These are phyloP conservation scores for Kockiozyma suomiensis DNA, from an alignment of 805 yeast species.

Conservation along the genomic window DNA sequence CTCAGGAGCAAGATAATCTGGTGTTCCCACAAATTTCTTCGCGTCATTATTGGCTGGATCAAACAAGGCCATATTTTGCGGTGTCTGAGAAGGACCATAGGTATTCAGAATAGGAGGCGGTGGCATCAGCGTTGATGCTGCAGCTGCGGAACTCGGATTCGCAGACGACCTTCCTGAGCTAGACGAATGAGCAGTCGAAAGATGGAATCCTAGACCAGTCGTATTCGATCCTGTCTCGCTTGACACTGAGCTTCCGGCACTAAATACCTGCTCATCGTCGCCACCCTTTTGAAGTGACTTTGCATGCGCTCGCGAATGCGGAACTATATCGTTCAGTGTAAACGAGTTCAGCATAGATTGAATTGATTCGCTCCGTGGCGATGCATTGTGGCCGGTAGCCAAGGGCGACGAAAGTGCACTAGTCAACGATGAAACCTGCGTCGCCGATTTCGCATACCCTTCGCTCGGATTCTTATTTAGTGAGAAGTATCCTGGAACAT, in stretches of 20 bases:
- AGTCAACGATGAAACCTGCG: background rate
- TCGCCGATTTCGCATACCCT: background rate
- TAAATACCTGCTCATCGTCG: constrained; percentile 7
- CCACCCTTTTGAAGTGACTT: background rate
- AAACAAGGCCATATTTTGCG: constrained; percentile 52
- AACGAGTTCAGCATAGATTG: constrained; percentile 28
- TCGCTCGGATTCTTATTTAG: constrained; percentile 19
- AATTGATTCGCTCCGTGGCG: constrained; percentile 20
- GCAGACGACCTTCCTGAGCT: constrained; percentile 14
- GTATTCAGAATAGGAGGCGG: constrained; percentile 20
- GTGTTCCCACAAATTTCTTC: constrained; percentile 89
- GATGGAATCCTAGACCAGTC: constrained; percentile 16
- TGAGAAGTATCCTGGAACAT: constrained; percentile 33
- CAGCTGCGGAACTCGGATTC: background rate
- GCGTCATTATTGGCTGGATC: constrained; percentile 65
- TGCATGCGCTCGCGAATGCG: background rate
- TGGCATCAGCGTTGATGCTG: constrained; percentile 10
- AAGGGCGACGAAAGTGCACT: background rate
- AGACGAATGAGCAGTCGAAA: background rate
- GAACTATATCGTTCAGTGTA: constrained; percentile 12
- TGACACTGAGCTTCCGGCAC: constrained; percentile 17
- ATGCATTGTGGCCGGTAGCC: background rate
- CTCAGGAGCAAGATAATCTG: constrained; percentile 97
- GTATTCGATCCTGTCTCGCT: constrained; percentile 7
- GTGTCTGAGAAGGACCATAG: background rate